Evolutionary conservation across 2,329 filamentous ascomycete species (phyloP).

Genomic region (Xylariaceae sp.): DNA sequence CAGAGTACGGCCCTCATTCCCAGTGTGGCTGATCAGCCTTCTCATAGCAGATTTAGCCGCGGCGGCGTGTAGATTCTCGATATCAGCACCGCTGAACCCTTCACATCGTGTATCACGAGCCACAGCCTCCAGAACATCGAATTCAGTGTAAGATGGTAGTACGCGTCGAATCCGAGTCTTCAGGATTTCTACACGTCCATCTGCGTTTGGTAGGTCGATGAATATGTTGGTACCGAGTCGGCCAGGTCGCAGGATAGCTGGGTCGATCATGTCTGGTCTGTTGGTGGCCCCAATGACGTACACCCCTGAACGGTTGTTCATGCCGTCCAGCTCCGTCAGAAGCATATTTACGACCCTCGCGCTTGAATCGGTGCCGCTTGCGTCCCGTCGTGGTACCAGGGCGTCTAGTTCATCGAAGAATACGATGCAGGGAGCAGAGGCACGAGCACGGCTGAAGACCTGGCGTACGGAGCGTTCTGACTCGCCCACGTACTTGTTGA

Average conservation of each 20-base stretch:
- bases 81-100: conserved; percentile 76
- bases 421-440: conserved; percentile 88
- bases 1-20: conserved; percentile 35
- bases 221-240: conserved; percentile 88
- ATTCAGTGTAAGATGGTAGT: conserved; percentile 36
- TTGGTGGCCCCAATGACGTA: conserved; percentile 97
- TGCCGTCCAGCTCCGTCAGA: conserved; percentile 90
- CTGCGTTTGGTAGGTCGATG: conserved; percentile 80
- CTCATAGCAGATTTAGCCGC: conserved; percentile 41
- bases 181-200: conserved; percentile 86
- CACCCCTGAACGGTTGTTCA: conserved; percentile 80
- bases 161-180: conserved; percentile 59
- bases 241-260: conserved; percentile 91
- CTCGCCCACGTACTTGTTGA: conserved; percentile 98
- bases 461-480: conserved; percentile 92
- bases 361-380: conserved; percentile 79
- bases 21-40: conserved; percentile 23
- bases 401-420: conserved; percentile 99
- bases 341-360: conserved; percentile 93
- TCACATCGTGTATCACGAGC: conserved; percentile 72
- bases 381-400: conserved; percentile 83
- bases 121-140: conserved; percentile 53
- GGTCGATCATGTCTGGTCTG: conserved; percentile 93
- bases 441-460: conserved; percentile 86
- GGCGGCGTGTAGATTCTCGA: conserved; percentile 58